Percentiles rank a stretch among this genome's conserved stretches.
Evolutionary conservation across 2,329 filamentous ascomycete genomes (phyloP).

Genomic region (Trichoderma sp.): DNA sequence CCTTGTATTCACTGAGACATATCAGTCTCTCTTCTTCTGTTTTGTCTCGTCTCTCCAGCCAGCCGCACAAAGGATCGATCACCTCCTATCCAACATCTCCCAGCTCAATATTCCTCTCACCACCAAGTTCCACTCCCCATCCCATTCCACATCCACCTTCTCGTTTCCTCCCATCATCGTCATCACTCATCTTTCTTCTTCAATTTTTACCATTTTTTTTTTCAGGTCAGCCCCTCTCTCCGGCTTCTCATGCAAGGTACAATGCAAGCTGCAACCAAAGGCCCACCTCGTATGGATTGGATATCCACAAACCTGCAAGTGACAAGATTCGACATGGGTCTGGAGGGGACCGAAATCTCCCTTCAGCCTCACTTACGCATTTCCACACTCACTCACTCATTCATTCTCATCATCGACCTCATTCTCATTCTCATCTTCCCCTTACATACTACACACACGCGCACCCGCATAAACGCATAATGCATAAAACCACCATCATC

Average conservation of each 20-base stretch:
- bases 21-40: background rate
- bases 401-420: background rate
- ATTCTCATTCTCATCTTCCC: background rate
- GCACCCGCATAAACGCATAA: background rate
- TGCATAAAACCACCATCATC: background rate
- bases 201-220: background rate
- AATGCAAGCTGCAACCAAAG: background rate
- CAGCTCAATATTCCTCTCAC: background rate
- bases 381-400: background rate
- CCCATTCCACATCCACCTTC: background rate
- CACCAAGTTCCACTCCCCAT: background rate
- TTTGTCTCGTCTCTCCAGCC: background rate
- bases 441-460: background rate
- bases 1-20: background rate
- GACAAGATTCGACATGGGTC: background rate
- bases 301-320: background rate
- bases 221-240: background rate
- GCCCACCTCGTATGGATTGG: background rate
- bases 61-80: background rate
- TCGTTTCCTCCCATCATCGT: background rate
- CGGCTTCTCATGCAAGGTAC: background rate
- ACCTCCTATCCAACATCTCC: background rate
- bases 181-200: background rate
- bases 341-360: background rate
- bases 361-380: background rate